These are phyloP conservation scores for Leccinum fallax DNA, from an alignment of 1,284 basidiomycete genomes.

Conservation along the genomic window DNA sequence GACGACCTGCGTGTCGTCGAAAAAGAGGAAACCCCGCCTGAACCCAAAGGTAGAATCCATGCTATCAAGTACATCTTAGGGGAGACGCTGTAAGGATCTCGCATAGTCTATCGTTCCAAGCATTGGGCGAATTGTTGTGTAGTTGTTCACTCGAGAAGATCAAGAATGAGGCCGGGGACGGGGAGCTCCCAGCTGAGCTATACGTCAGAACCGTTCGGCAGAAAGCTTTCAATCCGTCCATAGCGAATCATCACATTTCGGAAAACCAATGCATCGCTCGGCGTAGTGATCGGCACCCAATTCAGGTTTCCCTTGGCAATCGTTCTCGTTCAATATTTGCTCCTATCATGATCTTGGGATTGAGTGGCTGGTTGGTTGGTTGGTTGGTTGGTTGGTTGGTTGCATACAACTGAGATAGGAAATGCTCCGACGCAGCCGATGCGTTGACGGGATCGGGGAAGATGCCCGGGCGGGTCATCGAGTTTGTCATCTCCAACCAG, in stretches of 20 bases:
- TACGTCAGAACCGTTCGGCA: slow-evolving; percentile 11
- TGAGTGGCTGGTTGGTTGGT: not conserved
- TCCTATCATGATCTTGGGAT: slow-evolving; percentile 32
- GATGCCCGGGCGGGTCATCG: slow-evolving; percentile 12
- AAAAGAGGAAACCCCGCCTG: too few species aligned
- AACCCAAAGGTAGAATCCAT: too few species aligned
- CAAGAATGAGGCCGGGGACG: too few species aligned
- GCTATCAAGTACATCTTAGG: too few species aligned
- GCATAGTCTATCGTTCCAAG: too few species aligned
- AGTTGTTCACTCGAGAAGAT: too few species aligned
- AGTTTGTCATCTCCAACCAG: slow-evolving; percentile 16
- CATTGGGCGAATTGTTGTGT: too few species aligned
- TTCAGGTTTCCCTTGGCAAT: slow-evolving; percentile 29
- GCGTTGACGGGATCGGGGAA: slow-evolving; percentile 24
- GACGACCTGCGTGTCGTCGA: too few species aligned
- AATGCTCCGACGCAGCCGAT: slow-evolving; percentile 21
- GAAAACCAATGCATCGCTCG: not conserved
- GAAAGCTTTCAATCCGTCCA: slow-evolving; percentile 20
- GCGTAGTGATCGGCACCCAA: slow-evolving; percentile 23
- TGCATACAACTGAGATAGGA: slow-evolving; percentile 20
- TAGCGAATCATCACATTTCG: slow-evolving; percentile 8
- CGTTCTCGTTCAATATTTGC: slow-evolving; percentile 22
- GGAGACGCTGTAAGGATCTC: too few species aligned
- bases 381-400: slow-evolving; percentile 3
- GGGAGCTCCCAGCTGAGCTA: slow-evolving; percentile 12